Evolutionary conservation across 2,329 filamentous ascomycete species (phyloP), one percentile per base, ranked within the genome.

Genomic region (Penicillium sp.): DNA sequence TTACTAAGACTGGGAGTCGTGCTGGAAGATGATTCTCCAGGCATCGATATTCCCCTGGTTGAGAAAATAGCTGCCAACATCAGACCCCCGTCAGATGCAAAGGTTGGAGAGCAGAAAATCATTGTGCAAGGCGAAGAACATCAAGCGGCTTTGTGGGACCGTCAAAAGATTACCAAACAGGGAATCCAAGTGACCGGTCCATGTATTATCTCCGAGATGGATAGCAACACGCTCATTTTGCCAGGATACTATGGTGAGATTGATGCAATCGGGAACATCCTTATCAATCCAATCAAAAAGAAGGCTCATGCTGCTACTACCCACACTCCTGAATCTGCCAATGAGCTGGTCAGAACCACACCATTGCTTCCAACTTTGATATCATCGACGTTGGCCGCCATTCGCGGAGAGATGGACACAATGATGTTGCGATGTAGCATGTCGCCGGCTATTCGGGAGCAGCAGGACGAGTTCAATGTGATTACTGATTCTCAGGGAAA

Each of bases 381-480:
- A 4, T 71, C 74, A 1, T 75, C 76, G 7, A 73, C 78, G 0
- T 69, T 80, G 9, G 74, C 72, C 8, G 79, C 78, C 0, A 78
- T 67, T 14, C 70, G 78, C 34, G 70, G 74, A 27, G 78, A 81
- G 55, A 81, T 81, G 78, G 78, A 80, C 53, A 77, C 75, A 0
- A 67, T 80, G 30, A 79, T 80, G 72, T 70, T 80, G n/a, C 73
- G 78, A 8, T 78, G 76, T 49, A 75, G 77, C 39, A 80, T 81
- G 77, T 79, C 76, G 2, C 78, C 78, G 0, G 77, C 76, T 0
- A 80, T 80, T 39, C 71, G 78, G 16, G 78, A 80, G 47, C 78
- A 80, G 45, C 78, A 80, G 56, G 78, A 81, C 27, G 78, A 80
- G 55, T 81, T 80, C 65, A 81, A 81, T 30, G 78, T 80, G n/a